Base-by-base conservation (phyloP, 2,329 filamentous ascomycete species). In the Hymenoscyphus albidus region DNA sequence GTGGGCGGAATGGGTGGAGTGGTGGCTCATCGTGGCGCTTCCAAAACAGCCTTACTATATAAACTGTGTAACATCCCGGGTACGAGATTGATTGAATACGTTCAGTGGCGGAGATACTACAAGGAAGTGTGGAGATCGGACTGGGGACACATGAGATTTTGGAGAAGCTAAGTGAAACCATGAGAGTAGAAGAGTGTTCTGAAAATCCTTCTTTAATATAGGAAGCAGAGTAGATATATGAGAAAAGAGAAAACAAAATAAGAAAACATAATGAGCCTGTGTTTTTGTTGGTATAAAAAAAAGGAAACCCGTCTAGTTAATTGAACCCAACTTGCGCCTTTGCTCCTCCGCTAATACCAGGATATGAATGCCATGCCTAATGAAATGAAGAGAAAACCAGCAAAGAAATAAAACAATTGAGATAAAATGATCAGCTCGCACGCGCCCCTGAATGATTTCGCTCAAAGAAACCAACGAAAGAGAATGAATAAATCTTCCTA, bases 281-380 rank as follows among this genome's bases (percentile, higher is more conserved):
- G 27, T 27, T 27, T 18, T 51, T 18, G 44, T 22, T 18, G n/a
- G 22, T 5, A n/a, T 22, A n/a, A 18, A 51, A 18, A 18, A 22
- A 22, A 51, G 18, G 10, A 5, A 10, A 12, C 18, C 9, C 44
- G 27, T 27, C 27, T 27, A 51, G n/a, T 27, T 12, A 27, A 9
- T 22, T 51, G 3, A 12, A 51, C 44, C 10, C 18, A n/a, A 51
- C 22, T 31, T 35, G 59, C 59, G 59, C 59, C 59, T 35, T 32
- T 44, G 59, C 59, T 51, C 40, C 59, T 61, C 40, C 42, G 27
- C 59, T 61, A n/a, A 39, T 51, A 35, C 12, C 2, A 39, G n/a
- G 38, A 2, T 10, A 39, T 58, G 32, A 38, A 35, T 35, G 31
- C 31, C 27, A 58, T 35, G 42, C 42, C 32, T 16, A 39, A 39